These are phyloP conservation scores for Uronychia setigera DNA, from an alignment of 73 alveolate species.

Conservation along the genomic window DNA sequence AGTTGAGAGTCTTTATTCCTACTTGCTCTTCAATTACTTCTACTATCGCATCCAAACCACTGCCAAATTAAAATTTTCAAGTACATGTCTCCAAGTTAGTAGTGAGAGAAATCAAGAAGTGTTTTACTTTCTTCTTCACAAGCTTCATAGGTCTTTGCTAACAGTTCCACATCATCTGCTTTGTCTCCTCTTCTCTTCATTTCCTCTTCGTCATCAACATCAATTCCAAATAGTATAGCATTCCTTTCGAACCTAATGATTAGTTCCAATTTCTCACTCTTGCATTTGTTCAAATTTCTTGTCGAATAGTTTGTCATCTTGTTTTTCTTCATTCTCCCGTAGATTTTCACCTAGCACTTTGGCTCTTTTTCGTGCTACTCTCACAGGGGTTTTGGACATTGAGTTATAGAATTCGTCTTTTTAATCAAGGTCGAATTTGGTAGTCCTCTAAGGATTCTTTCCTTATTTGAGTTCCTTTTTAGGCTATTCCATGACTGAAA, in stretches of 20 bases:
- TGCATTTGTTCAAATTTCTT: slow-evolving; percentile 34
- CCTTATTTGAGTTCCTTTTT: not conserved
- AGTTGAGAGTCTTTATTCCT: slow-evolving; percentile 20
- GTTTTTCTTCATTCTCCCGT: slow-evolving; percentile 11
- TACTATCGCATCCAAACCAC: slow-evolving; percentile 14
- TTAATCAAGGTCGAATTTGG: slow-evolving; percentile 5
- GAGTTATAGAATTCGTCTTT: slow-evolving; percentile 2
- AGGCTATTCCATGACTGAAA: not conserved
- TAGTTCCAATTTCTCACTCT: slow-evolving; percentile 16
- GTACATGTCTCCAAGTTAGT: slow-evolving; percentile 32
- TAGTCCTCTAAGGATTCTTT: not conserved
- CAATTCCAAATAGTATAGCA: slow-evolving; percentile 36
- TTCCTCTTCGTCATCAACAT: slow-evolving; percentile 40
- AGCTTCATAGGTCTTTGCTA: not conserved
- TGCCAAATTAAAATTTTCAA: not conserved
- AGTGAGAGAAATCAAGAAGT: slow-evolving; percentile 51
- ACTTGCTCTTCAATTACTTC: slow-evolving; percentile 32
- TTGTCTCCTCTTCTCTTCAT: slow-evolving; percentile 20
- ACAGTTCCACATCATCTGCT: not conserved
- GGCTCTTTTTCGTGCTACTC: not conserved
- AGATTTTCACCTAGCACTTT: slow-evolving; percentile 16
- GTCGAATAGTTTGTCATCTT: slow-evolving; percentile 30
- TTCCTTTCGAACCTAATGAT: not conserved
- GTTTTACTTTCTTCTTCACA: slow-evolving; percentile 9
- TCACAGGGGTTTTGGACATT: not conserved